Base-by-base conservation (phyloP, 208 protist species). In the Trypanosoma lewisi region DNA sequence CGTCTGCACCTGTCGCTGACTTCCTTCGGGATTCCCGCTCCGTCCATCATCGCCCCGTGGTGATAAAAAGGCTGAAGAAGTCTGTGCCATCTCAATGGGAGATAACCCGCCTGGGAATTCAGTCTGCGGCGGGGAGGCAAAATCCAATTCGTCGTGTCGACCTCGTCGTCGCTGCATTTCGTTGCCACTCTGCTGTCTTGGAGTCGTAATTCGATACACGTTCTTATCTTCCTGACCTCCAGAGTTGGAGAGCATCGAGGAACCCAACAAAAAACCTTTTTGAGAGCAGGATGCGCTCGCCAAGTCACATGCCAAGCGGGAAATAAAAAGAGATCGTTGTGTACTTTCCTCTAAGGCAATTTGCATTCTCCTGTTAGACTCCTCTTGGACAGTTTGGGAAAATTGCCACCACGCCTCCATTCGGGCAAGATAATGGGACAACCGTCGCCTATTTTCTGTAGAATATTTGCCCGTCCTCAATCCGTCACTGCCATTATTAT, bases 11-110 rank as follows among this genome's bases (percentile, higher is more conserved):
- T n/a, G 49, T 23, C 23, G 21, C 16, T 50, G 2, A 33, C 23
- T 58, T 52, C 28, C 28, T 17, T 53, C 39, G 12, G 21, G 34
- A 30, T 27, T 16, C 16, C 6, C 12, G 52, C 34, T 36, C 34
- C 63, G 25, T 9, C 27, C n/a, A n/a, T 1, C 28, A 34, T 41
- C 28, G 21, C 33, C 49, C 8, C 9, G 48, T 9, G 63, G 63
- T n/a, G 63, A 62, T 27, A 69, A 47, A 45, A 69, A 61, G 1
- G 60, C 53, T 21, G 54, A 69, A 6, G 52, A 45, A n/a, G n/a
- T 55, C 44, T 53, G 50, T 14, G 34, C 19, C 2, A 30, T 37
- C 17, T 44, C 25, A 54, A 69, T 69, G 16, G 63, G 63, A 34
- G 63, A 69, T 1, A 59, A 23, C 41, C 34, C 53, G 51, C 16